Base-by-base conservation (phyloP, 2,329 filamentous ascomycete genomes). In the Fusarium pseudonygamai region DNA sequence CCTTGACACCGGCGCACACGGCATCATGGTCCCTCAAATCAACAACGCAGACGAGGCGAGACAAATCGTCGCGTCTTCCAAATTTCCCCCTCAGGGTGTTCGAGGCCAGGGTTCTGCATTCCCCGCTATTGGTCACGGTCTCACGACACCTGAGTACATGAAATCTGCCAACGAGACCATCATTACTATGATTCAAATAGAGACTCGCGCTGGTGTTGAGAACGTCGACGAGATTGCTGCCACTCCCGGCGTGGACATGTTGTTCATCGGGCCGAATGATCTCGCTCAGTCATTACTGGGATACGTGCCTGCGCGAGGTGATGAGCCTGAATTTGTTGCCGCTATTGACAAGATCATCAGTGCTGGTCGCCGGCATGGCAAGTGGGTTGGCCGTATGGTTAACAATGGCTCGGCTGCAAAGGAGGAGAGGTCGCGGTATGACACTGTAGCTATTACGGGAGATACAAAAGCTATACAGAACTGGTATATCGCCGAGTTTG, bases 381-480 rank as follows among this genome's bases (percentile, higher is more conserved):
- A 88, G 78, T 87, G 85, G 86, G 82, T 83, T 8, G 86, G 81
- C 1, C 82, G 85, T 5, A 82, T 88, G 81, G 82, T 84, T 2
- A 86, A 86, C 65, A 81, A 87, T 74, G 83, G 84, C 52, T 75
- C 77, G 6, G 67, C 75, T 56, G 81, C 82, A 9, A 86, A 86
- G 79, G 79, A 84, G 67, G 80, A 75, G 12, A 76, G 78, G 50
- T 62, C 77, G 36, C 75, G 52, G 20, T 87, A 82, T 75, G 85
- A 87, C 66, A 85, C 81, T 9, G 76, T 78, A 4, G 83, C 85
- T 10, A 83, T 87, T 22, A 85, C 81, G 6, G 81, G 81, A 26
- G 85, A 87, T 62, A 84, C 81, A 1, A 84, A 83, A 76, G 85
- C 85, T 0, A 84, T 87, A 58, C 85, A 87, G 67, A 86, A 86